These are phyloP conservation scores for Lanmaoa pseudosensibilis DNA, from an alignment of 768 basidiomycete genomes.

Conservation along the genomic window DNA sequence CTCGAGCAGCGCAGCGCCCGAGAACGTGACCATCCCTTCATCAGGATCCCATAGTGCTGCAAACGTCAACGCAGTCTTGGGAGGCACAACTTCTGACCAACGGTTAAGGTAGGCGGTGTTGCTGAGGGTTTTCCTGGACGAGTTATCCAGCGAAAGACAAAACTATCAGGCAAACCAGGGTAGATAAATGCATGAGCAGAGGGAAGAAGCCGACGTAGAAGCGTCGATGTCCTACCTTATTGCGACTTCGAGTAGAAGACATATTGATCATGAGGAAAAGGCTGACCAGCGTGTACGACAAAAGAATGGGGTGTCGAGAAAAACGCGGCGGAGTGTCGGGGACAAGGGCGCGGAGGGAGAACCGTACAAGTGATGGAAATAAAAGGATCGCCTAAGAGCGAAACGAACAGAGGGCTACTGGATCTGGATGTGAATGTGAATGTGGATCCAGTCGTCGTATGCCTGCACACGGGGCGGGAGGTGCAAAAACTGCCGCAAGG, in stretches of 20 bases:
- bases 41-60: conserved; percentile 60
- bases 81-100: conserved; percentile 60
- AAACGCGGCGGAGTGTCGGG: neutral
- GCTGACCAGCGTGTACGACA: neutral
- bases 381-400: neutral
- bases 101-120: conserved; percentile 29
- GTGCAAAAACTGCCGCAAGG: conserved; percentile 8
- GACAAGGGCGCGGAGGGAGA: neutral
- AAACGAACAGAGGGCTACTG: neutral
- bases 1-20: conserved; percentile 47
- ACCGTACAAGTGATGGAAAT: neutral
- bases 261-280: conserved; percentile 1
- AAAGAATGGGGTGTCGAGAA: neutral
- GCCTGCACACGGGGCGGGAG: conserved; percentile 24
- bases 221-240: conserved; percentile 18
- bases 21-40: conserved; percentile 58
- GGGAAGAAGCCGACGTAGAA: neutral
- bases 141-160: conserved; percentile 25
- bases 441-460: conserved; percentile 22
- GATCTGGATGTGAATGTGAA: neutral
- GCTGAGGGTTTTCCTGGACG: conserved; percentile 10
- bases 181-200: neutral
- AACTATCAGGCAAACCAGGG: conserved; percentile 9
- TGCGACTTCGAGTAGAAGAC: conserved; percentile 19
- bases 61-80: conserved; percentile 56